Base-by-base conservation (phyloP, 1,139 yeast genomes). In the Yamadazyma taylorii region DNA sequence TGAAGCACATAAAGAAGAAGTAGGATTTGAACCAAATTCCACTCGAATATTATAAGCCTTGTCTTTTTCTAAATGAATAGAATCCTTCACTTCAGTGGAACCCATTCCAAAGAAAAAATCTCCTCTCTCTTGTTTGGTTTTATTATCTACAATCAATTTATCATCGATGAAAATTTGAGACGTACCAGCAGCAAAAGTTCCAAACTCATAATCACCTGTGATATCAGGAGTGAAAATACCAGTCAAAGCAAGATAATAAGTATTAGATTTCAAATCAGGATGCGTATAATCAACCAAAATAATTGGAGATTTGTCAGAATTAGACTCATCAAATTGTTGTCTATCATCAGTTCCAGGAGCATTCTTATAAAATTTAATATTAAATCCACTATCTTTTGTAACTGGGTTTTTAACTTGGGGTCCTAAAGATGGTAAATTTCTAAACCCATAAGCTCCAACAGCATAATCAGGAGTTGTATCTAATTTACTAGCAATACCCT, bases 81-180 rank as follows among this genome's bases (percentile, higher is more conserved):
- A 40, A 11, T 69, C 70, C 6, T 52, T 63, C 42, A 63, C 77
- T 50, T 78, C 82, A 21, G 64, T 51, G 21, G 81, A 69, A 36
- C 81, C 81, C 22, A 43, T 33, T 17, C 75, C 73, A 47, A 60
- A 59, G 55, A 75, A 75, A 3, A 69, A 60, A 12, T 60, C 54
- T 24, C 84, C 85, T 22, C 53, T 56, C n/a, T 47, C 59, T 59
- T 79, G 85, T 23, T 63, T 53, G 17, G 76, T 73, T 48, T 70
- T 73, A 58, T 79, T 78, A 50, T 79, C 83, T 37, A 78, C 78
- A 13, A 79, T 63, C 39, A 77, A 56, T 51, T 74, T 49, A 39
- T 58, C 81, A 48, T 79, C 69, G 34, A 79, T 56, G 47, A 60
- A 79, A 22, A 79, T 48, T 45, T 63, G 62, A 17, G 76, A 81